Evolutionary conservation across 2,329 filamentous ascomycete species (phyloP).

Genomic region (Blastomyces silverae): DNA sequence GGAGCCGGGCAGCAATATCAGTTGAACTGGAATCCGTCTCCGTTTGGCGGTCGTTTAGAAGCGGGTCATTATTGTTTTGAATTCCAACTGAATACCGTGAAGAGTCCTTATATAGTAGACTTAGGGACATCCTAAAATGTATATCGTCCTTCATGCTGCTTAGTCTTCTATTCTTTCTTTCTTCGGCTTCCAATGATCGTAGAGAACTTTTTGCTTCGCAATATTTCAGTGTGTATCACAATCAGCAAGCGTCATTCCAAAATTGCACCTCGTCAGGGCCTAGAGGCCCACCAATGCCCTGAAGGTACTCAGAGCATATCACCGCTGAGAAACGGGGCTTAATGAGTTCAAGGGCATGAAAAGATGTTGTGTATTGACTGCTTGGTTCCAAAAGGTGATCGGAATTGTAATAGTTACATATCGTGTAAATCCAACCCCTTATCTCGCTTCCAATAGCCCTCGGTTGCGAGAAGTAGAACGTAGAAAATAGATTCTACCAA

Average conservation of each 20-base stretch:
- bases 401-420: background rate
- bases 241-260: background rate
- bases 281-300: background rate
- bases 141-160: background rate
- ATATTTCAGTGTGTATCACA: background rate
- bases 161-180: background rate
- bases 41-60: background rate
- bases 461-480: background rate
- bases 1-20: background rate
- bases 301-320: background rate
- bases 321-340: background rate
- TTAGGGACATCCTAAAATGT: too few species aligned
- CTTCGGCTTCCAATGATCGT: background rate
- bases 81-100: too few species aligned
- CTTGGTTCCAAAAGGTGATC: background rate
- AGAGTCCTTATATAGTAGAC: too few species aligned
- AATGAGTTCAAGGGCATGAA: background rate
- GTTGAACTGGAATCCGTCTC: background rate
- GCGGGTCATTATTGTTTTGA: background rate
- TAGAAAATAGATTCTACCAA: background rate
- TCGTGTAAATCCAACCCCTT: background rate
- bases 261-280: background rate
- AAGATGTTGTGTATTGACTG: background rate
- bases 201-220: background rate
- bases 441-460: background rate